Percentiles rank a stretch among this genome's conserved stretches.
Evolutionary conservation across 1,139 yeast genomes (phyloP).

Genomic region (Geotrichum klebahnii): DNA sequence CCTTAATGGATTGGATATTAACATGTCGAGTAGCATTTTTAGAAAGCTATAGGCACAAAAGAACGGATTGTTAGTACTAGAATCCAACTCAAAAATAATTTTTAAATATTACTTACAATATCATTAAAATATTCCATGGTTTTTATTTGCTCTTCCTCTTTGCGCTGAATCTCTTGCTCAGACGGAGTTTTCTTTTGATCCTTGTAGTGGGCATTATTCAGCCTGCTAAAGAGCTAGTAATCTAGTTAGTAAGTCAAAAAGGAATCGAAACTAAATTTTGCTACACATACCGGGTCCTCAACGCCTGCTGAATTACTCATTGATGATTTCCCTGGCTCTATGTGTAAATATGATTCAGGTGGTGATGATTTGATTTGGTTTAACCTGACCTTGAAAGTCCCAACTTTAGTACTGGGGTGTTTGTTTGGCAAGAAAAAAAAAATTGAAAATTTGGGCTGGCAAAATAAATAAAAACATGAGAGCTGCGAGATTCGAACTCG

Average conservation of each 20-base stretch:
- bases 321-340: neutral
- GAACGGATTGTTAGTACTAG: neutral
- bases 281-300: conserved; percentile 20
- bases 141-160: conserved; percentile 13
- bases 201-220: conserved; percentile 14
- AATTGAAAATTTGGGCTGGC: neutral
- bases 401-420: neutral
- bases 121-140: conserved; percentile 20
- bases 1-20: conserved; percentile 45
- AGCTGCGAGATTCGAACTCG: conserved; percentile 46
- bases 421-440: neutral
- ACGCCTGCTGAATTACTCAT: conserved; percentile 18
- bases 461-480: conserved; percentile 32
- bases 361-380: neutral
- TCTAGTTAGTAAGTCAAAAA: neutral
- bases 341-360: neutral
- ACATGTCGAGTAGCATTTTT: conserved; percentile 31
- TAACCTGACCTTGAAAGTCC: neutral
- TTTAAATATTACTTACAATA: conserved; percentile 6
- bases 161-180: conserved; percentile 10
- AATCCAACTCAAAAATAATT: neutral
- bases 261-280: neutral
- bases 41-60: conserved; percentile 4
- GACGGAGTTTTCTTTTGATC: conserved; percentile 10
- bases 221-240: conserved; percentile 13